Conservation (phyloP, 2,329 filamentous ascomycete genomes). For the Cercospora berteroae region DNA sequence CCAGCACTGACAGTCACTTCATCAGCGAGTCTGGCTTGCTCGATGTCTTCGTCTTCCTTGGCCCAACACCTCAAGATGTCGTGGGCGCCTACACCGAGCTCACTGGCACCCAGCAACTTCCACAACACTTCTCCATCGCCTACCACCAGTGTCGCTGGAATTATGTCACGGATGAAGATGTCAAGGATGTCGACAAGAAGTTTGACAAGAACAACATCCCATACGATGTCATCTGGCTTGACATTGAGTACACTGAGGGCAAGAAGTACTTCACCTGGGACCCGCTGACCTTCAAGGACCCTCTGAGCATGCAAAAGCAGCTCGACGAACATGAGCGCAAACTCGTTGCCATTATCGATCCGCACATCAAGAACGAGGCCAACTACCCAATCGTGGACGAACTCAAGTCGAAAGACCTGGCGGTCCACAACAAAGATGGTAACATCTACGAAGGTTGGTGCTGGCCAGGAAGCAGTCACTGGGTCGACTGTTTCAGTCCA, state of each 20-base stretch:
- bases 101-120: slow-evolving; percentile 86
- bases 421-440: slow-evolving; percentile 84
- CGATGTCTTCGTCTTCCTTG: slow-evolving; percentile 92
- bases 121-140: slow-evolving; percentile 85
- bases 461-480: slow-evolving; percentile 96
- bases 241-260: slow-evolving; percentile 94
- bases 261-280: slow-evolving; percentile 99
- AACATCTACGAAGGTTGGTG: slow-evolving; percentile 95
- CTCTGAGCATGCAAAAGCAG: slow-evolving; percentile 82
- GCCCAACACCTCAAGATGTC: slow-evolving; percentile 79
- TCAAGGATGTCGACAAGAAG: slow-evolving; percentile 92
- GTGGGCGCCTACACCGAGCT: slow-evolving; percentile 81
- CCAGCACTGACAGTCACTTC: slow-evolving; percentile 89
- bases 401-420: slow-evolving; percentile 78
- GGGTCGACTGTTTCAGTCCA: slow-evolving; percentile 96
- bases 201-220: slow-evolving; percentile 95
- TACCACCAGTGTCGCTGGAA: slow-evolving; percentile 99
- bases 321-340: slow-evolving; percentile 83
- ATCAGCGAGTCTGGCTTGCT: slow-evolving; percentile 87
- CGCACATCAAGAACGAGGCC: slow-evolving; percentile 91
- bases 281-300: slow-evolving; percentile 79
- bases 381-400: slow-evolving; percentile 76
- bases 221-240: slow-evolving; percentile 98
- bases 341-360: slow-evolving; percentile 91
- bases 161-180: slow-evolving; percentile 94